Percentiles rank a stretch among this genome's conserved stretches.
Evolutionary conservation across 352 stramenopile species (phyloP).

Genomic region (Aphanomyces euteiches): DNA sequence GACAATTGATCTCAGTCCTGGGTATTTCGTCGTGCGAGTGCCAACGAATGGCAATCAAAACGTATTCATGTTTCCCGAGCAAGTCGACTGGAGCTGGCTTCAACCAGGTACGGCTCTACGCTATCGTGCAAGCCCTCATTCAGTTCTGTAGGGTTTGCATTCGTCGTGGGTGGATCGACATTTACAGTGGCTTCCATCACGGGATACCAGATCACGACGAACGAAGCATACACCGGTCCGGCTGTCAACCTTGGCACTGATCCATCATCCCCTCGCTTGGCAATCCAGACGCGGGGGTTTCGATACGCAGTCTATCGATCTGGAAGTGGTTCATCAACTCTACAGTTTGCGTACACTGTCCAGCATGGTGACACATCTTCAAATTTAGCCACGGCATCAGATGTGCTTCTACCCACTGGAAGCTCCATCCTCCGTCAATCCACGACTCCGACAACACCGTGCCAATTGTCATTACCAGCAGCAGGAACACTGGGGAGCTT

Average conservation of each 20-base stretch:
- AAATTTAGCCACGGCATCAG: slow-evolving; percentile 49
- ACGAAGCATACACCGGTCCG: neutral
- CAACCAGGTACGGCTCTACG: neutral
- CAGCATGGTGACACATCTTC: slow-evolving; percentile 63
- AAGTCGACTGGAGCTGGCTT: slow-evolving; percentile 11
- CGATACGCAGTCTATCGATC: slow-evolving; percentile 45
- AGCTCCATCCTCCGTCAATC: slow-evolving; percentile 55
- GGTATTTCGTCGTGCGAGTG: neutral
- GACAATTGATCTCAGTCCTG: slow-evolving; percentile 39
- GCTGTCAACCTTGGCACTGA: neutral
- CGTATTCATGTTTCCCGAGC: slow-evolving; percentile 8
- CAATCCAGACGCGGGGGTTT: neutral
- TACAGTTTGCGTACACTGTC: slow-evolving; percentile 70
- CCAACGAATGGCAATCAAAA: slow-evolving; percentile 10
- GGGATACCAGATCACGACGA: neutral
- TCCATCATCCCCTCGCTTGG: neutral
- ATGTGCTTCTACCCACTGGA: slow-evolving; percentile 52
- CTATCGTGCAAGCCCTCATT: neutral
- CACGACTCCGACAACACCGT: slow-evolving; percentile 48
- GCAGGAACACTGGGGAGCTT: slow-evolving; percentile 60
- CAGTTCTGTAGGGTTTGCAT: neutral
- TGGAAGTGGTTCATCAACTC: slow-evolving; percentile 44
- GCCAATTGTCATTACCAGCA: slow-evolving; percentile 45
- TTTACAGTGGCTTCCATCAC: slow-evolving; percentile 1
- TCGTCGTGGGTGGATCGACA: neutral